Conservation (phyloP, 176 grass and related monocot species). For the Zizania latifolia region DNA sequence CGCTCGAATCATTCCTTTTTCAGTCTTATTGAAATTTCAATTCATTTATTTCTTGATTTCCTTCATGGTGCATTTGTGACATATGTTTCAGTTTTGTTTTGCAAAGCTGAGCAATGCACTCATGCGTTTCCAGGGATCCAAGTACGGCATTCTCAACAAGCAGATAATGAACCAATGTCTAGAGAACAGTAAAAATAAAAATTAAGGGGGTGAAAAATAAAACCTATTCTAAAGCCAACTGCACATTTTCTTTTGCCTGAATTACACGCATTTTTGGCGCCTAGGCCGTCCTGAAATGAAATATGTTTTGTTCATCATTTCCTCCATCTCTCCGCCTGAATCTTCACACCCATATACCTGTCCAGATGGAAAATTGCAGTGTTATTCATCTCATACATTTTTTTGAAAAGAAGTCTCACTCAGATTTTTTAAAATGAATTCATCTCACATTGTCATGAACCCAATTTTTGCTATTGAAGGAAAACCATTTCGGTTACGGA, state of each 20-base stretch:
- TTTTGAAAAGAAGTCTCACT: no score
- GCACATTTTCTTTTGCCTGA: neutral
- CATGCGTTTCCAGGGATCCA: neutral
- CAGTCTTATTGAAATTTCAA: neutral
- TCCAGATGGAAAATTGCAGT: neutral
- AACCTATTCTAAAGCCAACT: constrained; percentile 22
- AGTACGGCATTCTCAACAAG: constrained; percentile 23
- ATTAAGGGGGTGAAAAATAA: neutral
- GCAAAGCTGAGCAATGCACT: constrained; percentile 10
- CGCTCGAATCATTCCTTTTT: neutral
- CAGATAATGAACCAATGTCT: neutral
- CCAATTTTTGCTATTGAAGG: neutral
- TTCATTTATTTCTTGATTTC: constrained; percentile 17
- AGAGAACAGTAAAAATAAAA: neutral
- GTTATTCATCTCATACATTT: no score
- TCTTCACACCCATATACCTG: constrained; percentile 74
- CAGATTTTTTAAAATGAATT: no score
- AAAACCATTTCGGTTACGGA: neutral
- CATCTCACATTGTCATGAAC: neutral
- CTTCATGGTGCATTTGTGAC: neutral
- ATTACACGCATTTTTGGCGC: neutral
- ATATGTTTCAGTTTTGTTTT: neutral
- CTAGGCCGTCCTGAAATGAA: constrained; percentile 11
- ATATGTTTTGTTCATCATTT: constrained; percentile 16
- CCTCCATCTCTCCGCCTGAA: constrained; percentile 52